Evolutionary conservation across 1,284 basidiomycete genomes (phyloP), one percentile per base, ranked within the genome.

Genomic region (Meripilus lineatus): DNA sequence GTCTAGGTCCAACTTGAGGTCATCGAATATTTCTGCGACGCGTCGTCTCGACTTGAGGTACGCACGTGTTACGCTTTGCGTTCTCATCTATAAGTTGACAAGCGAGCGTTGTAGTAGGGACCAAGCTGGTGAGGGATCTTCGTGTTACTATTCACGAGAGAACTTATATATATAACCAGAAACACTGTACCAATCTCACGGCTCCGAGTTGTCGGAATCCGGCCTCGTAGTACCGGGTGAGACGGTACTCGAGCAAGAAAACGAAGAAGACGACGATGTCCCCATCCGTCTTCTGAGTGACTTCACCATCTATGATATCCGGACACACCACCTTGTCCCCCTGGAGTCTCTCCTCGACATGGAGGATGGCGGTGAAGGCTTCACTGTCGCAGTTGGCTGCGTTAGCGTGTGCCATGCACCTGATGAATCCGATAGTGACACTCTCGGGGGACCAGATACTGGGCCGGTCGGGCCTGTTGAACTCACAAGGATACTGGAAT

Each of bases 241-340:
- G 35, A n/a, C 17, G 13, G 30, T 48, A 1, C 13, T 33, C 4
- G 49, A 61, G 3, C 61, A 68, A 30, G 70, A 70, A 38, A 44
- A 69, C 21, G 59, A 59, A 7, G 58, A 59, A 14, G 57, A 57
- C 15, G 55, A 53, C 5, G 50, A 58, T 10, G 55, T 80, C n/a
- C 79, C 78, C 14, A 63, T 84, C 26, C 71, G 80, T 3, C 46
- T 70, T 3, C 61, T 84, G 14, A 61, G 65, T 0, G 59, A 75
- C 44, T 84, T 81, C 50, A 55, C 61, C 0, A 61, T 84, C 36
- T 81, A 77, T 15, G 5, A 36, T 26, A 50, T 25, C 17, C 36
- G 5, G 45, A 47, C 40, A 4, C 26, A 24, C 15, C 34, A 35
- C 8, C 13, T 38, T 6, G 24, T 25, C 10, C 15, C 15, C 8